Conservation (phyloP, 805 yeast genomes). For the Metschnikowia continentalis region DNA sequence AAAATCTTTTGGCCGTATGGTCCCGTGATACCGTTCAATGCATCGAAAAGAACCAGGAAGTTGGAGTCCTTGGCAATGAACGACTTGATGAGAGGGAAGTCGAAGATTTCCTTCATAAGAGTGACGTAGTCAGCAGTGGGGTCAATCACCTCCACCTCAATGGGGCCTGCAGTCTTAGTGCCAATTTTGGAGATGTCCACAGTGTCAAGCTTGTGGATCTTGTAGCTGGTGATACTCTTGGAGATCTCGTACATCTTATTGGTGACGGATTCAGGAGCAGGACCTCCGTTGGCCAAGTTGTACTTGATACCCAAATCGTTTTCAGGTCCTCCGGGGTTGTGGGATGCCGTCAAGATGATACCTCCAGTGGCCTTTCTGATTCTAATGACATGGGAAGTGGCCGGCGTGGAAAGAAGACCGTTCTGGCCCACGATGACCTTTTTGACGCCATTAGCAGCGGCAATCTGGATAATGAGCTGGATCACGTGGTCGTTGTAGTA, state of each 20-base stretch:
- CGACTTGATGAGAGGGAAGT: conserved; percentile 70
- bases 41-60: conserved; percentile 80
- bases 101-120: conserved; percentile 81
- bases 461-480: conserved; percentile 74
- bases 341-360: conserved; percentile 92
- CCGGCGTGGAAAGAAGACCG: conserved; percentile 92
- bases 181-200: conserved; percentile 66
- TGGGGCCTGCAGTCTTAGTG: conserved; percentile 43
- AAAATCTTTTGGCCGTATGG: conserved; percentile 89
- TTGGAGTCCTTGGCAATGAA: conserved; percentile 55
- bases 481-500: conserved; percentile 80
- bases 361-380: conserved; percentile 80
- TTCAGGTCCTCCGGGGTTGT: conserved; percentile 95
- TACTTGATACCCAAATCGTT: conserved; percentile 94
- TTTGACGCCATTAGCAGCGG: conserved; percentile 87
- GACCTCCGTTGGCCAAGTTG: conserved; percentile 93
- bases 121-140: conserved; percentile 73
- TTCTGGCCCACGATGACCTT: conserved; percentile 82
- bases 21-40: conserved; percentile 93
- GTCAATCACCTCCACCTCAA: conserved; percentile 79
- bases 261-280: conserved; percentile 95
- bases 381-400: conserved; percentile 91
- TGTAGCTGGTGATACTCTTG: conserved; percentile 54
- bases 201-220: conserved; percentile 56
- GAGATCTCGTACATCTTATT: conserved; percentile 77